Evolutionary conservation across 345 rosid genomes (phyloP).

Genomic region (Bruguiera parviflora): DNA sequence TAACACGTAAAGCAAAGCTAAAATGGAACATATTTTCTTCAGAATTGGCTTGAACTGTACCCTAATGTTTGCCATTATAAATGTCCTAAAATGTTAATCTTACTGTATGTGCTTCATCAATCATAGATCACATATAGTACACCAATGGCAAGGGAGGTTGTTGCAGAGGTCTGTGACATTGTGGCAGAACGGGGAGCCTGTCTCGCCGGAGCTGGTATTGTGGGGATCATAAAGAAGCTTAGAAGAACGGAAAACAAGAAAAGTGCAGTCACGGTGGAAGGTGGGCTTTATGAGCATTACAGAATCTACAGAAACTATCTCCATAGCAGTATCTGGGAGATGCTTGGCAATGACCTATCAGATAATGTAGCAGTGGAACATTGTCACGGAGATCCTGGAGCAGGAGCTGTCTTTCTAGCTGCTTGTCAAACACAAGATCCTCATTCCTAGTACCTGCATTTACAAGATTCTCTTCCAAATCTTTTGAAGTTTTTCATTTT

Average conservation of each 20-base stretch:
- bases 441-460: too few species aligned
- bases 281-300: constrained; percentile 64
- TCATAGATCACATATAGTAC: constrained; percentile 45
- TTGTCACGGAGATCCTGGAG: constrained; percentile 58
- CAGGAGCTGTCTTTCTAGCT: too few species aligned
- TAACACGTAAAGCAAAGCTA: too few species aligned
- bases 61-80: not conserved
- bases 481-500: too few species aligned
- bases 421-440: too few species aligned
- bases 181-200: constrained; percentile 68
- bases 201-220: constrained; percentile 58
- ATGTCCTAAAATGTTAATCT: not conserved
- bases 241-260: constrained; percentile 49
- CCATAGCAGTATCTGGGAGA: constrained; percentile 63
- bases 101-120: constrained; percentile 5
- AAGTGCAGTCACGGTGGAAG: constrained; percentile 57
- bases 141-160: constrained; percentile 44
- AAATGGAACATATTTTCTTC: too few species aligned
- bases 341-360: constrained; percentile 60
- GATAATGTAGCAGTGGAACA: constrained; percentile 50
- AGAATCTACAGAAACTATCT: constrained; percentile 60
- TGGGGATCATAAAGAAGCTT: constrained; percentile 63
- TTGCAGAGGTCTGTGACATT: constrained; percentile 61
- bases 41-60: not conserved
- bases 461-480: too few species aligned